These are phyloP conservation scores for Chytriomyces sp. DNA, from an alignment of 192 early-diverging fungal species.

Conservation along the genomic window DNA sequence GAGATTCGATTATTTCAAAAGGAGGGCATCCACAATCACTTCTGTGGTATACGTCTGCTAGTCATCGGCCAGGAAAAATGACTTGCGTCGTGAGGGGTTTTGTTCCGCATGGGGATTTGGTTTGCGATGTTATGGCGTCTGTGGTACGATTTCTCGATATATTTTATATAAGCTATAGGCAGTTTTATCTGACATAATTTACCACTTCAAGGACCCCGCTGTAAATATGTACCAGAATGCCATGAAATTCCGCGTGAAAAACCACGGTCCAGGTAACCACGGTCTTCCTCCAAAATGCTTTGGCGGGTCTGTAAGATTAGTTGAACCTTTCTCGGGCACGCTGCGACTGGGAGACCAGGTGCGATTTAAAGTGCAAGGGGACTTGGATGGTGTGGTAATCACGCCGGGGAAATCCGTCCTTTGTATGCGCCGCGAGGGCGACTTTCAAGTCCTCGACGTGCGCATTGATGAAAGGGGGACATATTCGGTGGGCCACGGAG, in stretches of 20 bases:
- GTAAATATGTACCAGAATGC: too few relatives aligned
- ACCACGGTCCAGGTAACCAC: too few relatives aligned
- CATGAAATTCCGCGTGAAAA: too few relatives aligned
- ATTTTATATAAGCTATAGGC: not conserved
- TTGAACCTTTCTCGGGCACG: conserved; percentile 2
- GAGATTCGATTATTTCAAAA: not conserved
- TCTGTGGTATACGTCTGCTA: too few relatives aligned
- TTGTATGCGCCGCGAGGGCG: not conserved
- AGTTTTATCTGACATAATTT: not conserved
- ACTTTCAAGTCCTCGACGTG: conserved; percentile 4
- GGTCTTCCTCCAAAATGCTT: too few relatives aligned
- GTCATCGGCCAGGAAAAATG: not conserved
- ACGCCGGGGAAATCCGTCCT: conserved; percentile 6
- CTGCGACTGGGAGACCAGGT: not conserved
- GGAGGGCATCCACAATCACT: not conserved
- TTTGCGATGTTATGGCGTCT: not conserved
- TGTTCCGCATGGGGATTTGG: not conserved
- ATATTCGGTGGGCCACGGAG: conserved; percentile 13
- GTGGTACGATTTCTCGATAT: not conserved
- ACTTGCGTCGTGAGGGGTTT: not conserved
- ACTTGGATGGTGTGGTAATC: not conserved
- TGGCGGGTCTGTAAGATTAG: not conserved
- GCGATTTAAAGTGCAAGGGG: conserved; percentile 18
- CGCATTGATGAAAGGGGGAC: not conserved
- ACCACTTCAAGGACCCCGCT: too few relatives aligned